Evolutionary conservation across 179 eudicot genomes (phyloP), one percentile per base, ranked within the genome.

Genomic region (Beta lomatogona): DNA sequence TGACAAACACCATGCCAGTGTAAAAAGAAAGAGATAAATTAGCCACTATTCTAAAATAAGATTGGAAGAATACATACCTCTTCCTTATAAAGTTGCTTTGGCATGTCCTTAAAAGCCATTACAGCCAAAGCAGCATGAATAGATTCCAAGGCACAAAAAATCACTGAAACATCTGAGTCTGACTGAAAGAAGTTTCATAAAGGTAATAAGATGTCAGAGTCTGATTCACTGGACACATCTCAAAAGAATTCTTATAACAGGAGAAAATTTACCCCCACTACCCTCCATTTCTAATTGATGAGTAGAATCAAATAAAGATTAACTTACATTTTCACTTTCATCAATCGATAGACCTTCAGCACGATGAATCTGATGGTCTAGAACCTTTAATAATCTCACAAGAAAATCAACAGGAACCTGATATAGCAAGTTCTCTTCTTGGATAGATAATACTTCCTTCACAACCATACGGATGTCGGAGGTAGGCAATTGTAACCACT

Each of bases 341-440:
- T 85, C 91, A 80, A 97, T 88, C 8, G 98, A 94, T 76, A 94
- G 87, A 52, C 99, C 99, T 90, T 93, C 97, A 71, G 98, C 94
- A 58, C 92, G 92, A 83, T 97, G 99, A 84, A 97, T 89, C 84
- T 97, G 99, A 87, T 89, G 90, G 86, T 97, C 98, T 85, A 97
- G 87, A 83, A 97, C 88, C 87, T 86, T 93, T 58, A 97, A 78
- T 50, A 88, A 82, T 87, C 92, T 92, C 79, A 81, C 93, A 75
- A 93, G 92, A 79, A 80, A 83, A 81, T 90, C 93, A 71, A 86
- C 93, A 82, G 98, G 95, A 91, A 89, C 88, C 85, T 91, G 84
- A 81, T 93, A 92, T 57, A 97, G 87, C 83, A 85, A 58, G 58
- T 91, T 93, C 80, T 92, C 91, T 22, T 90, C 85, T 72, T 87